Percentiles rank a stretch among this genome's conserved stretches.
Conservation (phyloP, 2,329 filamentous ascomycete genomes). For the Eutypella sp. region DNA sequence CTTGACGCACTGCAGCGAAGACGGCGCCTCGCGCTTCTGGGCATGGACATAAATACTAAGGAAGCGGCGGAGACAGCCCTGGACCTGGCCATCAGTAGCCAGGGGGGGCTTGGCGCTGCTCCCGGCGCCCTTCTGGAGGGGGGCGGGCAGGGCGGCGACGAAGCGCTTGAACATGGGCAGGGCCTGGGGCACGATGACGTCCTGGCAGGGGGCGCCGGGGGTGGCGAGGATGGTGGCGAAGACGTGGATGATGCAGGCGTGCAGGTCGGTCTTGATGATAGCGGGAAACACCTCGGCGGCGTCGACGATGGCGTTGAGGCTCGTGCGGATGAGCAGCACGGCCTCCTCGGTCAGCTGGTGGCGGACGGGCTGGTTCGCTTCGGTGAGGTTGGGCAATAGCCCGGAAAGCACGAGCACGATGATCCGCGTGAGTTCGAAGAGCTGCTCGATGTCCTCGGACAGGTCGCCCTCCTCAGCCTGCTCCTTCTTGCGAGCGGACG, state of each 20-base stretch:
- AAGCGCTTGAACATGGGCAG: conserved; percentile 91
- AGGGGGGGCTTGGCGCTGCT: conserved; percentile 52
- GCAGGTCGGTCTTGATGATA: conserved; percentile 93
- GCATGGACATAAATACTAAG: conserved; percentile 72
- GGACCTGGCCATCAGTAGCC: conserved; percentile 63
- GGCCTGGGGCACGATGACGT: conserved; percentile 81
- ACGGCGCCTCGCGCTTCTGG: conserved; percentile 68
- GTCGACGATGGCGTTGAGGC: conserved; percentile 84
- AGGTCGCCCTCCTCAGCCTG: conserved; percentile 69
- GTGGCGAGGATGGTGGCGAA: conserved; percentile 91
- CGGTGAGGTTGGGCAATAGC: conserved; percentile 75
- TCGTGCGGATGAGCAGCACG: conserved; percentile 70
- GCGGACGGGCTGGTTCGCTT: conserved; percentile 59
- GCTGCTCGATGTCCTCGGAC: conserved; percentile 94
- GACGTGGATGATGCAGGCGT: conserved; percentile 95
- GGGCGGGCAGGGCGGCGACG: conserved; percentile 64
- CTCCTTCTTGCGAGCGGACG: conserved; percentile 70
- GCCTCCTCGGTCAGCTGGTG: conserved; percentile 85
- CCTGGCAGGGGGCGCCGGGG: conserved; percentile 70
- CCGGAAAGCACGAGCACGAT: conserved; percentile 90
- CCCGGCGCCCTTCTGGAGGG: conserved; percentile 44
- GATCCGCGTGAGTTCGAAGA: conserved; percentile 94
- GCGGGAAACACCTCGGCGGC: conserved; percentile 93
- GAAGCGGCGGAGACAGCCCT: conserved; percentile 78
- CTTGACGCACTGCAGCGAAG: conserved; percentile 83